Conservation (phyloP, 768 basidiomycete species). For the Tricholoma flavovirens region DNA sequence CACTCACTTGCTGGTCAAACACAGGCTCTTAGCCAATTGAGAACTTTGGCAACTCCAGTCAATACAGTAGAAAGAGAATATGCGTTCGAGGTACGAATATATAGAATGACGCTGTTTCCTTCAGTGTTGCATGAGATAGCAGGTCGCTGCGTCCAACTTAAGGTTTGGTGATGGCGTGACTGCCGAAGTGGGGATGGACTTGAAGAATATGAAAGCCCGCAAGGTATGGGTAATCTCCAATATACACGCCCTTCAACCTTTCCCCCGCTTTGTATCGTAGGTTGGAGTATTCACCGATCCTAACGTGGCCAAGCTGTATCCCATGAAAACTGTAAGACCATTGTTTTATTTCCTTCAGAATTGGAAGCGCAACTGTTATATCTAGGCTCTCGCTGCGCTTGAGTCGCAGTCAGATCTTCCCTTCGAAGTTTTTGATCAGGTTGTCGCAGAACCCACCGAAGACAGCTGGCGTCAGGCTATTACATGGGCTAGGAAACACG, state of each 20-base stretch:
- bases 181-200: conserved; percentile 86
- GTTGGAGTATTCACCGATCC: conserved; percentile 94
- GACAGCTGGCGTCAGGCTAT: conserved; percentile 87
- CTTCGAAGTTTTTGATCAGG: conserved; percentile 77
- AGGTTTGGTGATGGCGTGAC: conserved; percentile 90
- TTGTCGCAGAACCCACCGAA: conserved; percentile 89
- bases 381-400: conserved; percentile 72
- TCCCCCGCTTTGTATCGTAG: conserved; percentile 32
- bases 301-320: conserved; percentile 71
- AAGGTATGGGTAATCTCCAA: conserved; percentile 45
- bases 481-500: conserved; percentile 75
- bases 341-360: background rate
- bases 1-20: conserved; percentile 37
- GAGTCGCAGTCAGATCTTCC: conserved; percentile 69
- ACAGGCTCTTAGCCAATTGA: conserved; percentile 52
- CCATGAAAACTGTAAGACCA: conserved; percentile 70
- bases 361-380: background rate
- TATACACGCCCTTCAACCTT: conserved; percentile 3
- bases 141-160: conserved; percentile 85
- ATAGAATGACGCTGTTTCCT: background rate
- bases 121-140: background rate
- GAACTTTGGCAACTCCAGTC: conserved; percentile 76
- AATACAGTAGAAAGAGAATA: conserved; percentile 76
- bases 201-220: conserved; percentile 88
- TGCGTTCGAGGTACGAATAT: conserved; percentile 69